These are phyloP conservation scores for Talaromyces sp. DNA, from an alignment of 2,329 filamentous ascomycete genomes.

Conservation along the genomic window DNA sequence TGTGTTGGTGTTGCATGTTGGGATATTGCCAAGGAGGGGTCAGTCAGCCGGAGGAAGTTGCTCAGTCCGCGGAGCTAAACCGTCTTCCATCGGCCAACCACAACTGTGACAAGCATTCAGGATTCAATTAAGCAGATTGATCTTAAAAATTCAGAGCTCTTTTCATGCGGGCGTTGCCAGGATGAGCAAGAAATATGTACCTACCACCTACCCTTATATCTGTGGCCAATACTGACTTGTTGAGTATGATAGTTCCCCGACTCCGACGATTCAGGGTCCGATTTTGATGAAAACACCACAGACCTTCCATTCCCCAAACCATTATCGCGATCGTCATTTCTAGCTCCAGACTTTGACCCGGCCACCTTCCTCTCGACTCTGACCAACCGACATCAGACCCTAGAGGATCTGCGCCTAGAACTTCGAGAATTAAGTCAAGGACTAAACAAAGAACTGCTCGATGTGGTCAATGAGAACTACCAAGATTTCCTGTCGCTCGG, in stretches of 20 bases:
- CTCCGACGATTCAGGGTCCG: constrained; percentile 43
- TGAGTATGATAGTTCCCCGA: constrained; percentile 33
- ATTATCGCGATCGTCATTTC: constrained; percentile 76
- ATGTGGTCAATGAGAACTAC: constrained; percentile 94
- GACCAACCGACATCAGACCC: constrained; percentile 84
- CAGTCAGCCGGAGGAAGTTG: not conserved
- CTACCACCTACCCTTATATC: constrained; percentile 1
- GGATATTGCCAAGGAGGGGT: constrained; percentile 1
- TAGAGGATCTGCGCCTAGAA: constrained; percentile 86
- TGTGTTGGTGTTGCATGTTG: not conserved
- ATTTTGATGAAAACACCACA: constrained; percentile 55
- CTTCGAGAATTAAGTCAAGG: constrained; percentile 73
- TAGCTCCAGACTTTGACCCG: constrained; percentile 70
- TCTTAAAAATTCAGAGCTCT: not conserved
- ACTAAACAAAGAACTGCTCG: constrained; percentile 79
- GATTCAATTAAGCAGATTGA: not conserved
- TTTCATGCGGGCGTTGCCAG: constrained; percentile 4
- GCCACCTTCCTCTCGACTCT: constrained; percentile 77
- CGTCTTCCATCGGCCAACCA: not conserved
- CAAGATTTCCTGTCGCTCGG: constrained; percentile 83
- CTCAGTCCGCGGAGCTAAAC: not conserved
- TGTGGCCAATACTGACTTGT: not conserved
- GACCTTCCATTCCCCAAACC: constrained; percentile 84
- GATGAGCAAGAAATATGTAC: constrained; percentile 24
- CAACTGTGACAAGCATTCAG: not conserved